Base-by-base conservation (phyloP, 345 rosid genomes). In the Murraya koenigii region DNA sequence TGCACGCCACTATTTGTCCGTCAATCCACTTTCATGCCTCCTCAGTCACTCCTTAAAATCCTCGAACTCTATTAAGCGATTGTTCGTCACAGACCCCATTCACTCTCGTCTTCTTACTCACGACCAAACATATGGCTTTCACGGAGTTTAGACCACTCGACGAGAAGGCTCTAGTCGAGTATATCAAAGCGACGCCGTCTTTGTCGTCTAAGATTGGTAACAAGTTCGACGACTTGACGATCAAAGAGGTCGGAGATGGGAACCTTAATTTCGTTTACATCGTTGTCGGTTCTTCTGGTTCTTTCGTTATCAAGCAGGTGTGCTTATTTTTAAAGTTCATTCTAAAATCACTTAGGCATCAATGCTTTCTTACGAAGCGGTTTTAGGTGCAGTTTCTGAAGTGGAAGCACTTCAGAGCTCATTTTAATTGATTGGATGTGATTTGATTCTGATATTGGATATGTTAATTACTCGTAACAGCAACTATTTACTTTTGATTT, bases 201-300 rank as follows among this genome's bases (percentile, higher is more conserved):
- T 85, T 96, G 74, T 89, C 94, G 20, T 88, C 92, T 20, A 89
- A 79, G 85, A 67, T 94, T 30, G 92, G 90, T 6, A 79, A 83
- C 79, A 85, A 80, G 61, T 86, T 66, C 80, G 95, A 90, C 17
- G 91, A 85, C 77, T 83, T 94, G 85, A 75, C 85, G 66, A 88
- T 92, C 71, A 88, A 86, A 78, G 99, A 96, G 88, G 97, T 96
- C 33, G 99, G 99, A 69, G 99, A 96, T 81, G 99, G 99, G 67
- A 96, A 96, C 69, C 93, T 96, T 78, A 96, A 94, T 76, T 96
- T 88, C 81, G 98, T 94, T 75, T 92, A 83, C 91, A 91, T 96
- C 79, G 89, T 96, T 33, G 67, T 75, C 35, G 87, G 86, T 74
- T 66, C 92, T 33, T 69, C 88, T 73, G 98, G 92, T 13, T 96